These are phyloP conservation scores for Umbelopsis ramanniana DNA, from an alignment of 192 early-diverging fungal genomes.

Conservation along the genomic window DNA sequence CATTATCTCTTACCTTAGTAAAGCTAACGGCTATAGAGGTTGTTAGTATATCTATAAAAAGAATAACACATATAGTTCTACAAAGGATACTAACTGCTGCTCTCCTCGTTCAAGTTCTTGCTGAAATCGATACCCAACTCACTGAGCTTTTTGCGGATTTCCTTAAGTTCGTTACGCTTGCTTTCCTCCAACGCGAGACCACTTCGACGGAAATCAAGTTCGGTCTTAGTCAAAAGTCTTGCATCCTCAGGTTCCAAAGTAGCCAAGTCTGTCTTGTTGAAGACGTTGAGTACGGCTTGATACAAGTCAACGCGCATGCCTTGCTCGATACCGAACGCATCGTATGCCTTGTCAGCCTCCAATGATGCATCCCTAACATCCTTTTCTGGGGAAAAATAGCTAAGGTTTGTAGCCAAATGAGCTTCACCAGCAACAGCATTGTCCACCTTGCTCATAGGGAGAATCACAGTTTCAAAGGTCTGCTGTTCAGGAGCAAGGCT, in stretches of 20 bases:
- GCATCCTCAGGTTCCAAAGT: constrained; percentile 63
- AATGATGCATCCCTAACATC: constrained; percentile 70
- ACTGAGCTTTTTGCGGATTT: constrained; percentile 68
- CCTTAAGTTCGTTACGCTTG: constrained; percentile 62
- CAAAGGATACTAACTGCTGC: constrained; percentile 51
- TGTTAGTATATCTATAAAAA: constrained; percentile 26
- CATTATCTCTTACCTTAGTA: constrained; percentile 37
- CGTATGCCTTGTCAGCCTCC: constrained; percentile 62
- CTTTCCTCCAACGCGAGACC: constrained; percentile 71
- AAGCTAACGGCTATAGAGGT: constrained; percentile 48
- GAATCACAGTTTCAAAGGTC: constrained; percentile 47
- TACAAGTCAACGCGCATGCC: constrained; percentile 70
- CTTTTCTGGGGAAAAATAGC: constrained; percentile 51
- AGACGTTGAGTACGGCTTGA: constrained; percentile 55
- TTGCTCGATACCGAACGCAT: constrained; percentile 71
- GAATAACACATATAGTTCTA: constrained; percentile 11
- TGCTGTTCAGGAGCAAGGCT: constrained; percentile 37
- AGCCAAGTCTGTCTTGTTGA: constrained; percentile 48
- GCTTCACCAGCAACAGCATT: constrained; percentile 33
- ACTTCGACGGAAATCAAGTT: constrained; percentile 67
- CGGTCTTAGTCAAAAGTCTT: constrained; percentile 71
- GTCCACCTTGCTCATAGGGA: constrained; percentile 35
- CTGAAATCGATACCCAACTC: constrained; percentile 73
- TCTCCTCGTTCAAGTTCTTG: constrained; percentile 74
- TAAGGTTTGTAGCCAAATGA: constrained; percentile 26